Base-by-base conservation (phyloP, 805 yeast genomes). In the Ogataea glucozyma region DNA sequence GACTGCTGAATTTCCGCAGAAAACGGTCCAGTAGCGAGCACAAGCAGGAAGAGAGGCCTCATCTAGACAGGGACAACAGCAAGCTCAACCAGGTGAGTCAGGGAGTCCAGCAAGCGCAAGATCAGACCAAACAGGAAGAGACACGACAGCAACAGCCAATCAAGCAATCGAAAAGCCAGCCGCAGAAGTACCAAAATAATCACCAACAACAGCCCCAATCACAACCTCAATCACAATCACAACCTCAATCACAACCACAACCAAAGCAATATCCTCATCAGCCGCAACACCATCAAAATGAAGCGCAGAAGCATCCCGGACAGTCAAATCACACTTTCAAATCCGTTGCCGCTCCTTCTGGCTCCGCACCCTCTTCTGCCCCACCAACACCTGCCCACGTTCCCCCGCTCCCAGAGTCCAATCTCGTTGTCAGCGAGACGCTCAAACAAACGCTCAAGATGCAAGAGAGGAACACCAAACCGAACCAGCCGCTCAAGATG, bases 401-500 rank as follows among this genome's bases (percentile, higher is more conserved):
- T 38, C 9, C 42, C 44, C 31, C 48, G 40, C 43, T 17, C 29
- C 38, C 14, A 16, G 29, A 27, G 11, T 5, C 21, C 29, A 24
- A 23, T 14, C 38, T 30, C 10, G 41, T 38, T 10, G 49, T 48
- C 7, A 43, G 53, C 21, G 52, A 57, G 26, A 43, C 50, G 7
- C 40, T 63, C 13, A 55, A 56, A 35, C 55, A 60, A 11, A 48
- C 61, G 1, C 48, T 66, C 31, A 48, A 54, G 36, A 47, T 56
- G 9, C 59, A 58, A 40, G 57, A 59, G 17, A 65, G 70, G 39
- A 47, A 43, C 33, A 43, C 47, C n/a, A 69, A 64, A 43, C 79
- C 83, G 2, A 79, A 79, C 52, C 78, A 79, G 18, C 81, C 83
- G 2, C 65, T 79, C 21, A 70, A 74, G 41, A 78, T 78, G 62